Base-by-base conservation (phyloP, 495 filamentous ascomycete species). In the Daldinia childiae region DNA sequence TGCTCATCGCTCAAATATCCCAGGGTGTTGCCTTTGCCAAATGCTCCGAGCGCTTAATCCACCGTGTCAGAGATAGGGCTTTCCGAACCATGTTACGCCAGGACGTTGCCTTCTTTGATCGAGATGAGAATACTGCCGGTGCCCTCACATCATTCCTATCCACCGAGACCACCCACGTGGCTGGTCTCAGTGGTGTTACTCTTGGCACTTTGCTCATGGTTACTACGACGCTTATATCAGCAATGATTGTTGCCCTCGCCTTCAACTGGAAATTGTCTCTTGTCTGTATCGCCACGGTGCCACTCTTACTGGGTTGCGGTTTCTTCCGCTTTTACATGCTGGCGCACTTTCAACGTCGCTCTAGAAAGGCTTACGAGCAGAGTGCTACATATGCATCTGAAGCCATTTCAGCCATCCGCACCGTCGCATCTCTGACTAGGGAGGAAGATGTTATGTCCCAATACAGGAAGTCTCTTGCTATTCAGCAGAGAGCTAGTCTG, bases 221-320 rank as follows among this genome's bases (percentile, higher is more conserved):
- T 38, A 79, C 85, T 9, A 92, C 93, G 1, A 95, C 93, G 3
- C 84, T 97, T 7, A 71, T 91, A 29, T 87, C 89, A 0, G 88
- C 92, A 8, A 87, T 91, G 65, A 76, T 87, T 19, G 75, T 97
- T 29, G 85, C 88, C 14, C 79, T 90, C 30, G 84, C 87, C 1
- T 88, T 97, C 75, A 93, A 91, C 29, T 98, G 95, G 94, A 97
- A 97, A 76, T 83, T 98, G 7, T 92, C 92, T 15, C 85, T 98
- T 6, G 94, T 97, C 32, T 93, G 91, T 73, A 90, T 87, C 66
- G 85, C 89, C 17, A 90, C 89, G 29, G 87, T 97, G 21, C 95
- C 95, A 0, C 77, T 97, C 30, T 82, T 97, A 0, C 80, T 97
- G 0, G 86, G 77, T 2, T 94, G 91, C 75, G 94, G 95, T 26